phyloP scores from a whole-genome alignment of 139 green algal genomes.

The Tetraselmis striata region DNA sequence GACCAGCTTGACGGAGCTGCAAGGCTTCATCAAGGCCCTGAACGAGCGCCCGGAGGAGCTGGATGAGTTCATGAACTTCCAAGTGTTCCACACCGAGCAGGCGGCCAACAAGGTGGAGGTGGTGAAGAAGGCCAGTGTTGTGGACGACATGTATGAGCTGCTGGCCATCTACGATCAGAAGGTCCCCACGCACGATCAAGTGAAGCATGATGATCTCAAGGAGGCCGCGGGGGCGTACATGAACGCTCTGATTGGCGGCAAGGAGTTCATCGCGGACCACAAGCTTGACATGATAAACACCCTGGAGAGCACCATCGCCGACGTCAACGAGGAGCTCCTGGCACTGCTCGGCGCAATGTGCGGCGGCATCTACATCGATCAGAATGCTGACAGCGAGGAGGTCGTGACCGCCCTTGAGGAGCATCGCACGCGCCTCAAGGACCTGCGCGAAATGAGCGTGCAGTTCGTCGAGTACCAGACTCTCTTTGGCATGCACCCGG shows the following conservation, averaged over 20 bases:
- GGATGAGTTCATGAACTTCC: slow-evolving; percentile 64
- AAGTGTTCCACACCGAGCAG: slow-evolving; percentile 49
- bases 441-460: not conserved
- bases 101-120: slow-evolving; percentile 49
- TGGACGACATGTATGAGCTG: slow-evolving; percentile 82
- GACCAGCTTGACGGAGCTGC: slow-evolving; percentile 29
- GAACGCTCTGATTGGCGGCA: slow-evolving; percentile 36
- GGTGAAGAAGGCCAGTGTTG: slow-evolving; percentile 32
- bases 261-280: slow-evolving; percentile 66
- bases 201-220: slow-evolving; percentile 71
- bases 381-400: slow-evolving; percentile 3
- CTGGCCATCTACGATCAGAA: slow-evolving; percentile 67
- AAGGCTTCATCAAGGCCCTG: slow-evolving; percentile 44
- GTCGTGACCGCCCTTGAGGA: slow-evolving; percentile 4
- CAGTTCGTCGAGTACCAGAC: slow-evolving; percentile 33
- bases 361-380: slow-evolving; percentile 9
- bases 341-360: not conserved
- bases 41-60: slow-evolving; percentile 41
- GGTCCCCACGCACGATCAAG: slow-evolving; percentile 44
- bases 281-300: slow-evolving; percentile 48
- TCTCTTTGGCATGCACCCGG: slow-evolving; percentile 45
- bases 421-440: not conserved
- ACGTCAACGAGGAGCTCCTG: slow-evolving; percentile 44
- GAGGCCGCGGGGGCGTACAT: slow-evolving; percentile 44
- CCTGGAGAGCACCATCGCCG: slow-evolving; percentile 37